Percentiles rank a stretch among this genome's conserved stretches.
phyloP scores from a whole-genome alignment of 345 rosid species.

The Clausena lansium region DNA sequence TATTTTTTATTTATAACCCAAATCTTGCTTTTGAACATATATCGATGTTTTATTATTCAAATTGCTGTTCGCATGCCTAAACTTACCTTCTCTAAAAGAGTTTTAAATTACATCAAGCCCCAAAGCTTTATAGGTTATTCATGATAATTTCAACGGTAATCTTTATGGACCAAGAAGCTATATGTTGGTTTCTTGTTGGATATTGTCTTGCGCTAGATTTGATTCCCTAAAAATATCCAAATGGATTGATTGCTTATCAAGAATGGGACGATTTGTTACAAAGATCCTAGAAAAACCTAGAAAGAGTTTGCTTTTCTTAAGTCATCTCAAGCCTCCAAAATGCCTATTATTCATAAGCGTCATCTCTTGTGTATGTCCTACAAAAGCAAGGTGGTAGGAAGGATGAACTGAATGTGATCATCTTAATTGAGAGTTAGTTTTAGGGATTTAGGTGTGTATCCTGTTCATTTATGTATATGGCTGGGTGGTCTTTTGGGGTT shows the following conservation, averaged over 20 bases:
- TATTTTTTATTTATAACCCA: not conserved
- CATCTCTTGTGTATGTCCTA: too few relatives aligned
- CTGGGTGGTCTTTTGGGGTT: not conserved
- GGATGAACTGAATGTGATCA: too few relatives aligned
- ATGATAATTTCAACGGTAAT: not conserved
- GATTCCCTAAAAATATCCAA: not conserved
- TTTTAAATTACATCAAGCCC: not conserved
- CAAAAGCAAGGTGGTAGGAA: too few relatives aligned
- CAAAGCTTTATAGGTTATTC: not conserved
- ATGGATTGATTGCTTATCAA: not conserved
- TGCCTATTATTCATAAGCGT: not conserved
- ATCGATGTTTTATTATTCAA: slow-evolving; percentile 1
- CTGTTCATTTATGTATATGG: not conserved
- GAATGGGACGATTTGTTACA: not conserved
- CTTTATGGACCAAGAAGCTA: not conserved
- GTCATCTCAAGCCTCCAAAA: not conserved
- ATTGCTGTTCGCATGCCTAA: not conserved
- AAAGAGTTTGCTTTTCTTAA: not conserved
- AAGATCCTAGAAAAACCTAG: not conserved
- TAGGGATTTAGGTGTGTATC: not conserved
- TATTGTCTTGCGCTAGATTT: not conserved
- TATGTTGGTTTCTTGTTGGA: too few relatives aligned
- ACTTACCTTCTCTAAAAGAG: not conserved
- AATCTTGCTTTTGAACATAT: not conserved
- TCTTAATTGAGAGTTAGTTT: not conserved